Evolutionary conservation across 2,329 filamentous ascomycete genomes (phyloP).

Genomic region (Aspergillus ruber): DNA sequence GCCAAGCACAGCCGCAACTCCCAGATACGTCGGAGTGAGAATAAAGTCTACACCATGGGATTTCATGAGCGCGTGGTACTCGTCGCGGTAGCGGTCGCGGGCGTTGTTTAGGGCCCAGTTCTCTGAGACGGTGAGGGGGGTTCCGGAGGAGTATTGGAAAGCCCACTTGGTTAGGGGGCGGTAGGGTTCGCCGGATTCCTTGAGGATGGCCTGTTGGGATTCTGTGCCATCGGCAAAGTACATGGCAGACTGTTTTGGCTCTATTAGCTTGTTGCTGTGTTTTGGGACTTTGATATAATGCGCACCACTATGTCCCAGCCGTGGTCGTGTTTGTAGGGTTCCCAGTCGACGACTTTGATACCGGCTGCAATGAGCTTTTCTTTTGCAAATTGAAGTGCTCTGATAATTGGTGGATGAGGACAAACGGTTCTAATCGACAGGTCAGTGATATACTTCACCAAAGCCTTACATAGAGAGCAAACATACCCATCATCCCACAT

Average conservation of each 20-base stretch:
- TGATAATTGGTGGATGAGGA: slow-evolving; percentile 59
- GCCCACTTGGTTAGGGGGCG: slow-evolving; percentile 40
- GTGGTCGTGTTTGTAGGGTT: slow-evolving; percentile 27
- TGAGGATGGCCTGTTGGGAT: slow-evolving; percentile 26
- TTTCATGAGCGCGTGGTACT: slow-evolving; percentile 27
- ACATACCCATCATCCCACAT: slow-evolving; percentile 56
- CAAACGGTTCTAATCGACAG: slow-evolving; percentile 43
- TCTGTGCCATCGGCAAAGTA: slow-evolving; percentile 45
- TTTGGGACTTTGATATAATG: not conserved
- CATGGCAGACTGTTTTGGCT: slow-evolving; percentile 30
- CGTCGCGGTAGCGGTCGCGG: slow-evolving; percentile 24
- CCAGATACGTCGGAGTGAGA: slow-evolving; percentile 22
- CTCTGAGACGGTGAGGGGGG: slow-evolving; percentile 20
- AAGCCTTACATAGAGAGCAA: not conserved
- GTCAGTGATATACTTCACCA: not conserved
- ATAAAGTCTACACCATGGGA: slow-evolving; percentile 25
- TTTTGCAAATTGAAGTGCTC: slow-evolving; percentile 26
- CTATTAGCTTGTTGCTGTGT: slow-evolving; percentile 17
- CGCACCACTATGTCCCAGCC: slow-evolving; percentile 32
- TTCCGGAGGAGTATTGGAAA: slow-evolving; percentile 17
- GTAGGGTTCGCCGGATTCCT: slow-evolving; percentile 39
- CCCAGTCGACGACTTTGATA: slow-evolving; percentile 34
- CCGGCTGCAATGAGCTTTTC: slow-evolving; percentile 37
- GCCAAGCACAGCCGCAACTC: slow-evolving; percentile 23
- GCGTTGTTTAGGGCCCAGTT: slow-evolving; percentile 21